A percentile compares a stretch with the other conserved stretches of the same genome.
phyloP scores from a whole-genome alignment of 1,284 basidiomycete genomes.

The Trametes sp. region DNA sequence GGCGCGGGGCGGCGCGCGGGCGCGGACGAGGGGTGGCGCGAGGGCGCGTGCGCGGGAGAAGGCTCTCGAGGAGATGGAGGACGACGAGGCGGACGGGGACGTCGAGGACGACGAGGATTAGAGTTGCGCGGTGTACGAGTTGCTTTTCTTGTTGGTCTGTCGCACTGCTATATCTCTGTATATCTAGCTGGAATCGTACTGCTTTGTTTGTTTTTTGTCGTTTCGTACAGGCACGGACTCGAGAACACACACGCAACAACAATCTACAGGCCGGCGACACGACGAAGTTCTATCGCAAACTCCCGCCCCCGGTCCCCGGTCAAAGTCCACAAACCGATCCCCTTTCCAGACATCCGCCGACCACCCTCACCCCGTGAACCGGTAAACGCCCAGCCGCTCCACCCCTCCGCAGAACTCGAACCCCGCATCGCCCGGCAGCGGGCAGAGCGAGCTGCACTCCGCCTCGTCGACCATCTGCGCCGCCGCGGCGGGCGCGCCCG shows the following conservation, averaged over 20 bases:
- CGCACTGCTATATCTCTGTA: conserved; percentile 10
- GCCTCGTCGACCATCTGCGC: conserved; percentile 17
- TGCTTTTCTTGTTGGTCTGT: neutral
- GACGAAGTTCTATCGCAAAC: too few relatives aligned
- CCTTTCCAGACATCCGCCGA: too few relatives aligned
- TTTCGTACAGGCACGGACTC: neutral
- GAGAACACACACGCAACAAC: neutral
- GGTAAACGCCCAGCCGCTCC: conserved; percentile 24
- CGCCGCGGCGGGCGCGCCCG: conserved; percentile 3
- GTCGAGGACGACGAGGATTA: conserved; percentile 28
- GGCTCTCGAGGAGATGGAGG: conserved; percentile 20
- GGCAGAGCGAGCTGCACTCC: conserved; percentile 30
- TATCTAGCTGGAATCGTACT: conserved; percentile 11
- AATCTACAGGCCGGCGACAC: neutral
- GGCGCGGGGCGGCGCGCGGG: neutral
- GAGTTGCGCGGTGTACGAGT: neutral
- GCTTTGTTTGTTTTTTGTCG: neutral
- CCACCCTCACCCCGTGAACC: conserved; percentile 18
- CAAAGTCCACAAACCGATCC: too few relatives aligned
- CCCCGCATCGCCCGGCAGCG: conserved; percentile 27
- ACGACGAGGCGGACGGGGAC: conserved; percentile 22
- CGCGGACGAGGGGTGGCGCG: neutral
- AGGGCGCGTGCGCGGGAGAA: conserved; percentile 1
- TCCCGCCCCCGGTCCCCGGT: too few relatives aligned
- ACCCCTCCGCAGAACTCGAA: conserved; percentile 33